These are phyloP conservation scores for Phytophthora quininea DNA, from an alignment of 352 stramenopile genomes.

Conservation along the genomic window DNA sequence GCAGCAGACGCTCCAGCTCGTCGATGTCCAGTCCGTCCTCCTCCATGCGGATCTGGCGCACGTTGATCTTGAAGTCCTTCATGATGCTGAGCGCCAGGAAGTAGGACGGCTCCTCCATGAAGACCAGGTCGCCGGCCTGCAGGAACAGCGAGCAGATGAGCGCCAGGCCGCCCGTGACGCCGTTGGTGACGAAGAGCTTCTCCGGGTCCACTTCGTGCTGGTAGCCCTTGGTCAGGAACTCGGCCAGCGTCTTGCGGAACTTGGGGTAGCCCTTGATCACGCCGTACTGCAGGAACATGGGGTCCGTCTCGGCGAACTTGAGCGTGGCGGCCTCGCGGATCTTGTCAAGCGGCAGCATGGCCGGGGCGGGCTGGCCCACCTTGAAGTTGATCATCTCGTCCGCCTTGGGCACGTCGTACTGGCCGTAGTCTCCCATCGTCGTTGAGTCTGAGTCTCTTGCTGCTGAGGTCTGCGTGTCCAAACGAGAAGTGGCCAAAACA, in stretches of 20 bases:
- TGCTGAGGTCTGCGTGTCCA: slow-evolving; percentile 6
- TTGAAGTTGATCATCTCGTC: slow-evolving; percentile 92
- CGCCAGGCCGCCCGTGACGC: slow-evolving; percentile 92
- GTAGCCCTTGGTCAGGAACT: slow-evolving; percentile 86
- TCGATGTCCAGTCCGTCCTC: slow-evolving; percentile 85
- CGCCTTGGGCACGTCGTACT: slow-evolving; percentile 82
- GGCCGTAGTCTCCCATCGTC: slow-evolving; percentile 83
- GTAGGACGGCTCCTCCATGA: slow-evolving; percentile 94
- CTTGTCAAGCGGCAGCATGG: slow-evolving; percentile 89
- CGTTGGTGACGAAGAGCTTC: slow-evolving; percentile 93
- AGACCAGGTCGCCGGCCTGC: slow-evolving; percentile 90
- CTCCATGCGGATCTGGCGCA: slow-evolving; percentile 92
- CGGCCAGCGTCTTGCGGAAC: slow-evolving; percentile 76
- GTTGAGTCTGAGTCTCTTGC: not conserved
- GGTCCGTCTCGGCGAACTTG: slow-evolving; percentile 87
- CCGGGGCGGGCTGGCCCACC: slow-evolving; percentile 78
- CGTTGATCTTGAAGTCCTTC: slow-evolving; percentile 92
- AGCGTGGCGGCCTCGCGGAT: slow-evolving; percentile 79
- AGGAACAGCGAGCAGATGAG: slow-evolving; percentile 90
- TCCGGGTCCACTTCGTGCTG: slow-evolving; percentile 76
- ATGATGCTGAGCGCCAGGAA: slow-evolving; percentile 95
- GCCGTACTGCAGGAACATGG: slow-evolving; percentile 90
- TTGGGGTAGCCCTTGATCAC: slow-evolving; percentile 90
- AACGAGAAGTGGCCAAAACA: slow-evolving; percentile 2
- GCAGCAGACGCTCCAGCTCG: slow-evolving; percentile 85